These are phyloP conservation scores for Grammothele lineata DNA, from an alignment of 768 basidiomycete genomes.

Conservation along the genomic window DNA sequence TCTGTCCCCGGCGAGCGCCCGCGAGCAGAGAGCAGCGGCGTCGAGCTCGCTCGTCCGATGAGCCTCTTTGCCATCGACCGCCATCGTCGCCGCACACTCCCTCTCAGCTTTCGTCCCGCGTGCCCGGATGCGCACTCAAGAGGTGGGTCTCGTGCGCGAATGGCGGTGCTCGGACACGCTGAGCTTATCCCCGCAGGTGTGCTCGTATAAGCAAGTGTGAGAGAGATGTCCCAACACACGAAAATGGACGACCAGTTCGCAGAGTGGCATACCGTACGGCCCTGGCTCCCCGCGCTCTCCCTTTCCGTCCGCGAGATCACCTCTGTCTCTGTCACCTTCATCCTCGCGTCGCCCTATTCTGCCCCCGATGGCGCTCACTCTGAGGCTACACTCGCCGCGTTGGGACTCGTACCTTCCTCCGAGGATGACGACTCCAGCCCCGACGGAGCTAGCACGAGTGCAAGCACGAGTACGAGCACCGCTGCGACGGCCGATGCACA, in stretches of 20 bases:
- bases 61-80: no score
- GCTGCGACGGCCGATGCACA: conserved; percentile 11
- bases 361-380: conserved; percentile 48
- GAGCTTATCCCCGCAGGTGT: no score
- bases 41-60: no score
- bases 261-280: conserved; percentile 70
- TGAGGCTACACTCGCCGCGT: conserved; percentile 41
- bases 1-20: no score
- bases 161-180: no score
- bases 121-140: no score
- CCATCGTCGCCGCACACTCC: no score
- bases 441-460: conserved; percentile 26
- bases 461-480: no score
- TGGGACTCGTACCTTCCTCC: conserved; percentile 36
- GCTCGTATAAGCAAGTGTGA: no score
- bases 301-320: conserved; percentile 77
- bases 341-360: conserved; percentile 53
- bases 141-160: no score
- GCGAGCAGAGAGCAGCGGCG: no score
- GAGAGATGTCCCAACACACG: conserved; percentile 9
- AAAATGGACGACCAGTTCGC: conserved; percentile 21
- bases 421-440: conserved; percentile 33
- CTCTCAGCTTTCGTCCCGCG: no score
- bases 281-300: conserved; percentile 69
- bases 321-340: conserved; percentile 77